Evolutionary conservation across 2,329 filamentous ascomycete species (phyloP).

Genomic region (Ophiocordyceps camponoti-floridani): DNA sequence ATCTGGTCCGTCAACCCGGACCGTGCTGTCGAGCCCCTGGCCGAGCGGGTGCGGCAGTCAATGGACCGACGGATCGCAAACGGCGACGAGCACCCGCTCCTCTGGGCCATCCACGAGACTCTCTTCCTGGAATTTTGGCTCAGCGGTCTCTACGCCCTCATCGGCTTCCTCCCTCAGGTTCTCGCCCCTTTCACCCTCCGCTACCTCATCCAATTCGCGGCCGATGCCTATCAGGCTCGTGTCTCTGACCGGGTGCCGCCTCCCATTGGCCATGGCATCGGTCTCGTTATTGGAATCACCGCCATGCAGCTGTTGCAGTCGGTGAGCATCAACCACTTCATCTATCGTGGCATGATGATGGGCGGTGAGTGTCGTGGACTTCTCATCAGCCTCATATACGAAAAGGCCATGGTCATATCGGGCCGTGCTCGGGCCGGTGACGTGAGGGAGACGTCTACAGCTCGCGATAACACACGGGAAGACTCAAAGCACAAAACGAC

Average conservation of each 20-base stretch:
- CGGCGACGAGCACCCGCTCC: constrained; percentile 54
- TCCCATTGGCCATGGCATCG: constrained; percentile 56
- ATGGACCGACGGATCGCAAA: constrained; percentile 51
- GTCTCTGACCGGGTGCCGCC: constrained; percentile 35
- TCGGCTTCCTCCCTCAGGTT: constrained; percentile 59
- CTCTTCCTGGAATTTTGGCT: constrained; percentile 74
- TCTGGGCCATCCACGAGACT: constrained; percentile 72
- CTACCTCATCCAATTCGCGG: constrained; percentile 73
- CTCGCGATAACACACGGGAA: constrained; percentile 6
- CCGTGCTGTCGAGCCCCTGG: constrained; percentile 52
- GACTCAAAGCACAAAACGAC: constrained; percentile 15
- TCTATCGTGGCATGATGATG: constrained; percentile 82
- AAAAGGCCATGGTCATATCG: constrained; percentile 81
- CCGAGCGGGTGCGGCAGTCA: constrained; percentile 43
- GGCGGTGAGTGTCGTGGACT: constrained; percentile 70
- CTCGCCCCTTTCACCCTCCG: constrained; percentile 71
- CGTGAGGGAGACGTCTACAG: constrained; percentile 10
- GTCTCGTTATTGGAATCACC: constrained; percentile 69
- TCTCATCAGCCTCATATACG: constrained; percentile 73
- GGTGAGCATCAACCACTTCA: constrained; percentile 72
- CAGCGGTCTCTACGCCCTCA: constrained; percentile 60
- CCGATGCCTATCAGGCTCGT: constrained; percentile 55
- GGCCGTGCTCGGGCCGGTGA: constrained; percentile 77
- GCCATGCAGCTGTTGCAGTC: constrained; percentile 73
- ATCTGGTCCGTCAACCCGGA: constrained; percentile 79